Percentiles rank a stretch among this genome's conserved stretches.
Evolutionary conservation across 306 rosid genomes (phyloP).

Genomic region (Arachis stenosperma): DNA sequence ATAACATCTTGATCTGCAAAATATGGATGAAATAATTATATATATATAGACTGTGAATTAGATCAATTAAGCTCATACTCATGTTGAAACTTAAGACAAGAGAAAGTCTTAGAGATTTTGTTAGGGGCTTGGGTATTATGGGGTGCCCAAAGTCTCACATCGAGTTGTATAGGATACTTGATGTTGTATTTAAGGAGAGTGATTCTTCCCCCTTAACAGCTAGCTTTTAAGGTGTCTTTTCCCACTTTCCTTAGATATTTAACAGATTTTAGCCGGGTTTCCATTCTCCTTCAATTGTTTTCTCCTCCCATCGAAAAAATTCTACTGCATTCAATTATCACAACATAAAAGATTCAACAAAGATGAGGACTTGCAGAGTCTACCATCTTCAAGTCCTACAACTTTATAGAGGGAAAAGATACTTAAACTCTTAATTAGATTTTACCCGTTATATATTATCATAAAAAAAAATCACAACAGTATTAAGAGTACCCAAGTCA

Average conservation of each 20-base stretch:
- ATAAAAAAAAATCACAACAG: background rate
- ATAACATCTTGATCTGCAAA: slow-evolving; percentile 66
- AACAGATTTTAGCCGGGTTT: background rate
- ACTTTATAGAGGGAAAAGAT: background rate
- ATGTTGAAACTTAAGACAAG: background rate
- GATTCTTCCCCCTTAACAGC: too few species aligned
- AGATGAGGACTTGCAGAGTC: slow-evolving; percentile 4
- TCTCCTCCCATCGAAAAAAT: background rate
- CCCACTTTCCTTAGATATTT: too few species aligned
- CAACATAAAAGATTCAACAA: slow-evolving; percentile 6
- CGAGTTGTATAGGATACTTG: too few species aligned
- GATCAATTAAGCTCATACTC: slow-evolving; percentile 23
- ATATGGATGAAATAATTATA: slow-evolving; percentile 26
- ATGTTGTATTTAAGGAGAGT: too few species aligned
- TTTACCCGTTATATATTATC: background rate
- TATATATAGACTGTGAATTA: background rate
- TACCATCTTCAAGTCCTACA: background rate
- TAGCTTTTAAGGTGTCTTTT: too few species aligned
- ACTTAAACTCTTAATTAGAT: background rate
- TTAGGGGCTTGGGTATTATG: too few species aligned
- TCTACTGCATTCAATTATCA: background rate
- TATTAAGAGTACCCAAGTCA: background rate
- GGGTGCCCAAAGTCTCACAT: too few species aligned
- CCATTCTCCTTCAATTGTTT: background rate
- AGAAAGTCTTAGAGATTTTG: slow-evolving; percentile 6